Base-by-base conservation (phyloP, 164 flowering plant genomes). In the Macadamia integrifolia region DNA sequence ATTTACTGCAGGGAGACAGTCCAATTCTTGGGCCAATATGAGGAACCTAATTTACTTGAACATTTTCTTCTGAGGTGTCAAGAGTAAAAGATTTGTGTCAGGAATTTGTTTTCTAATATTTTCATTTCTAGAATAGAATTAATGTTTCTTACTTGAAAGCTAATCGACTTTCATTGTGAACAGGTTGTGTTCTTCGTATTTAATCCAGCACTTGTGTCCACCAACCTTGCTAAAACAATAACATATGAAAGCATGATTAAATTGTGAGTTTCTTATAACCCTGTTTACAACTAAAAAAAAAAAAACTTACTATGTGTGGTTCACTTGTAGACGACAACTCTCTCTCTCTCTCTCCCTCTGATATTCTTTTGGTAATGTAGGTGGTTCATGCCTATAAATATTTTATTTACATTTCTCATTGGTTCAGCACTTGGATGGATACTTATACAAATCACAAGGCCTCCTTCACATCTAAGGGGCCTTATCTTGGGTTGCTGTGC, bases 381-480 rank as follows among this genome's bases (percentile, higher is more conserved):
- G 92, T 93, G 98, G 98, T 93, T 84, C 80, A 93, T 93, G 98
- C 98, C 96, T 9, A 9, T 90, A 62, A 93, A 93, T 71, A 76
- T 90, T 46, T 83, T 88, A 32, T 11, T 86, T 67, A 85, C 95
- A 9, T 86, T 81, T 63, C 64, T 93, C 9, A 60, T 84, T 72
- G 98, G 98, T 29, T 86, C 94, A 0, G 64, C 66, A 13, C 81
- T 93, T 66, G 98, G 95, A 49, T 84, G 90, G 93, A 58, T 84
- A 0, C 73, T 93, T 31, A 67, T 82, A 49, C 79, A 68, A 66
- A 35, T 86, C 15, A 83, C 91, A 32, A 84, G 71, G 65, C 61
- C 95, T 69, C 95, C 96, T 62, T 69, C 77, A 15, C 83, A 86
- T 76, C 80, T 90, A 12, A 82, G 77, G 32, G 93, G 98, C 70